Evolutionary conservation across 768 basidiomycete species (phyloP).

Genomic region (Termitomyces sp.): DNA sequence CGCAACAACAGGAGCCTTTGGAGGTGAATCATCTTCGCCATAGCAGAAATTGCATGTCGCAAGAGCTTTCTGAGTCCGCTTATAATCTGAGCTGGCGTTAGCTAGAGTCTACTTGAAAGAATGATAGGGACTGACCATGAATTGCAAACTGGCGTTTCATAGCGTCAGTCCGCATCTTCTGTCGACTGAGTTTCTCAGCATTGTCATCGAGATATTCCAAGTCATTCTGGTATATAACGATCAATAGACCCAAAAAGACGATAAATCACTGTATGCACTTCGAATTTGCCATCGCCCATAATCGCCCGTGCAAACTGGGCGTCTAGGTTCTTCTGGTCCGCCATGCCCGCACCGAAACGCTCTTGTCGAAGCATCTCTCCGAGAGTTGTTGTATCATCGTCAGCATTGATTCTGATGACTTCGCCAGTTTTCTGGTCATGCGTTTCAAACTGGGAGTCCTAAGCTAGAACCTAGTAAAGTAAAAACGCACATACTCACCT

Average conservation of each 20-base stretch:
- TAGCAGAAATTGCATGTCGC: slow-evolving; percentile 86
- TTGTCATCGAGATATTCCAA: slow-evolving; percentile 97
- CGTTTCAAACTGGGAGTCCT: slow-evolving; percentile 62
- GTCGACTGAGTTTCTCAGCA: slow-evolving; percentile 83
- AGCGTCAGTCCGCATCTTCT: slow-evolving; percentile 94
- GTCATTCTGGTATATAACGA: slow-evolving; percentile 50
- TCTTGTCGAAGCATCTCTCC: slow-evolving; percentile 94
- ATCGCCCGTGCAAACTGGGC: slow-evolving; percentile 85
- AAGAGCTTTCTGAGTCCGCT: slow-evolving; percentile 86
- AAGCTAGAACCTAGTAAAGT: slow-evolving; percentile 1
- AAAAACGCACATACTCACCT: slow-evolving; percentile 31
- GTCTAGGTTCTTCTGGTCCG: slow-evolving; percentile 90
- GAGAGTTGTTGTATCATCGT: slow-evolving; percentile 82
- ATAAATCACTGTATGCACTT: slow-evolving; percentile 38
- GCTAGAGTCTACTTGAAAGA: neutral
- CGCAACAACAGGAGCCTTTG: slow-evolving; percentile 83
- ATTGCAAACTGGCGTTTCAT: slow-evolving; percentile 98
- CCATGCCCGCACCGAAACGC: slow-evolving; percentile 79
- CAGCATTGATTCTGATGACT: slow-evolving; percentile 80
- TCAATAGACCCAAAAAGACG: neutral
- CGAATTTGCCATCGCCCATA: slow-evolving; percentile 81
- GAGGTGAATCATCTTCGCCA: slow-evolving; percentile 86
- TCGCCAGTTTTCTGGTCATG: slow-evolving; percentile 90
- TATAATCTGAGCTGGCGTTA: slow-evolving; percentile 65
- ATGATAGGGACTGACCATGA: slow-evolving; percentile 51